Conservation (phyloP, 2,329 filamentous ascomycete genomes). For the Pseudonectria foliicola region DNA sequence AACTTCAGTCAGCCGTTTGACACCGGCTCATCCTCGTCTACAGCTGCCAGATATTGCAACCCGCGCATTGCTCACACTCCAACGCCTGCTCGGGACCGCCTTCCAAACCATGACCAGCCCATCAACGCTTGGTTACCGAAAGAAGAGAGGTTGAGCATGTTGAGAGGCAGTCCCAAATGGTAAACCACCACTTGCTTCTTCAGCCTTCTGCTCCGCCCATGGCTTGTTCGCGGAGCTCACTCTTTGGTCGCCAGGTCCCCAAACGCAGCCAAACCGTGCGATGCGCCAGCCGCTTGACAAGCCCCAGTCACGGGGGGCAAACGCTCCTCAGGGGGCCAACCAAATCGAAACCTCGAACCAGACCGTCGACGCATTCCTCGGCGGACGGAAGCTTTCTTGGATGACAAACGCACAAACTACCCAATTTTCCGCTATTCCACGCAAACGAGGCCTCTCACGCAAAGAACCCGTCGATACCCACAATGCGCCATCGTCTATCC, state of each 20-base stretch:
- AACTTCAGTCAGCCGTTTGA: no score
- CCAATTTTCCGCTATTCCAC: conserved; percentile 8
- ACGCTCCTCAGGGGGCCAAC: conserved; percentile 7
- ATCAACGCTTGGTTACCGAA: conserved; percentile 14
- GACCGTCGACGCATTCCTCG: conserved; percentile 33
- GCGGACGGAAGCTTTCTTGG: conserved; percentile 27
- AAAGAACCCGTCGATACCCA: conserved; percentile 2
- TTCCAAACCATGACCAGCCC: conserved; percentile 16
- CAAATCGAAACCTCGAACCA: conserved; percentile 34
- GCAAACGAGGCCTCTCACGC: conserved; percentile 14
- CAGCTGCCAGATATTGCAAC: no score
- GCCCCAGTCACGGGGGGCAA: conserved; percentile 11
- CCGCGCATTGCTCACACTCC: no score
- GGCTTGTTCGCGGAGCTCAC: neutral
- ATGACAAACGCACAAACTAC: conserved; percentile 12
- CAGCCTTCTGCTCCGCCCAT: neutral
- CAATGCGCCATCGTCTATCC: conserved; percentile 1
- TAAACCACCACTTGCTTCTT: conserved; percentile 2
- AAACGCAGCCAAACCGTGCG: conserved; percentile 12
- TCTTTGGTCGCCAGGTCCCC: conserved; percentile 6
- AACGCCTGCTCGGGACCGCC: conserved; percentile 1
- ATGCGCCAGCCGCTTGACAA: conserved; percentile 17
- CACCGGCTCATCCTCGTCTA: no score
- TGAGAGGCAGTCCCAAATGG: conserved; percentile 11
- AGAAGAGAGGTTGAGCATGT: conserved; percentile 19